A percentile compares a stretch with the other conserved stretches of the same genome.
Conservation (phyloP, 2,329 filamentous ascomycete genomes). For the Diaporthe aspalathi region DNA sequence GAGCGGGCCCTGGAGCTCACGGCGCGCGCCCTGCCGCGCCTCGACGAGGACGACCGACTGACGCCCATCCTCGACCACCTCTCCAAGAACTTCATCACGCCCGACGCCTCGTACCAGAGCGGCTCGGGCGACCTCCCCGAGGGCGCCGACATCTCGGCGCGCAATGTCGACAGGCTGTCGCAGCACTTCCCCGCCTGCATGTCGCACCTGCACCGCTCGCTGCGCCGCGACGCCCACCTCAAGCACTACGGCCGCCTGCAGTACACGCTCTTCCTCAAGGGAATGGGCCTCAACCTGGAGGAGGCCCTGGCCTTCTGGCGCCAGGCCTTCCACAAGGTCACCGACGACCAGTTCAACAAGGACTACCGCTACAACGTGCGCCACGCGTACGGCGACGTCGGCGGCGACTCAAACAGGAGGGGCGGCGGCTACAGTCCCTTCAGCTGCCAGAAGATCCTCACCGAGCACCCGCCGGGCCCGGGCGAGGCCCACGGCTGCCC, state of each 20-base stretch:
- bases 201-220: constrained; percentile 86
- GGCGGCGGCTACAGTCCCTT: constrained; percentile 90
- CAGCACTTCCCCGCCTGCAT: constrained; percentile 93
- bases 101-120: constrained; percentile 82
- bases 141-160: constrained; percentile 80
- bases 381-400: constrained; percentile 95
- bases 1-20: constrained; percentile 90
- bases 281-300: constrained; percentile 90
- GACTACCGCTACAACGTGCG: constrained; percentile 97
- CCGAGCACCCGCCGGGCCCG: constrained; percentile 85
- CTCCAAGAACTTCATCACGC: constrained; percentile 95
- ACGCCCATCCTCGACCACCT: constrained; percentile 77
- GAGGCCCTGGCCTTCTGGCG: constrained; percentile 95
- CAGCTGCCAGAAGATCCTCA: constrained; percentile 94
- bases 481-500: constrained; percentile 97
- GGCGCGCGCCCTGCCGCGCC: constrained; percentile 86
- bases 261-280: constrained; percentile 96
- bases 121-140: constrained; percentile 69
- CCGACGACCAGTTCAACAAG: constrained; percentile 96
- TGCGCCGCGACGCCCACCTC: constrained; percentile 89
- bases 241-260: constrained; percentile 95
- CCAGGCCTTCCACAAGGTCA: constrained; percentile 83
- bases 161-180: constrained; percentile 82
- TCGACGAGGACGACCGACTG: constrained; percentile 96
- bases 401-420: constrained; percentile 88